These are phyloP conservation scores for Neurospora africana DNA, from an alignment of 495 filamentous ascomycete species.

Conservation along the genomic window DNA sequence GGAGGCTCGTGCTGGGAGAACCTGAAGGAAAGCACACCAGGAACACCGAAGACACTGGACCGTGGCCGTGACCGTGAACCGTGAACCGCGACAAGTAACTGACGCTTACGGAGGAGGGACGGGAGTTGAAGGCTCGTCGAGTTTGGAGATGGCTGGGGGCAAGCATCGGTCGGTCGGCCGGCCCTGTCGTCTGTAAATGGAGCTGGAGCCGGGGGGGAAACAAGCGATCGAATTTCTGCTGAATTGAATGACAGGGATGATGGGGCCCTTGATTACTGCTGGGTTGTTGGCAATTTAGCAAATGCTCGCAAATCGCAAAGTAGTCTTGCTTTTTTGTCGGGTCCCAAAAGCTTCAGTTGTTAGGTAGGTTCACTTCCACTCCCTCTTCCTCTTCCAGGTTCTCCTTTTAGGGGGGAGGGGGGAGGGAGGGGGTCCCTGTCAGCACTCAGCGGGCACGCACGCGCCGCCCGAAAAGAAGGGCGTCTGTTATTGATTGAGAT, in stretches of 20 bases:
- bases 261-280: neutral
- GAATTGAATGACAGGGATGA: constrained; percentile 5
- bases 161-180: constrained; percentile 20
- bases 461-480: neutral
- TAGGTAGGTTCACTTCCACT: neutral
- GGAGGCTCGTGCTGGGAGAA: neutral
- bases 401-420: neutral
- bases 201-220: constrained; percentile 15
- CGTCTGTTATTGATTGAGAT: neutral
- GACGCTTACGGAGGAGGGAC: constrained; percentile 12
- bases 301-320: neutral
- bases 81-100: neutral
- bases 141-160: constrained; percentile 26
- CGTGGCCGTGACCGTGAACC: neutral
- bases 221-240: constrained; percentile 22
- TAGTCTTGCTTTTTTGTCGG: neutral
- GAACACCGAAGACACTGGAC: constrained; percentile 5
- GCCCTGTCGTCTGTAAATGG: constrained; percentile 4
- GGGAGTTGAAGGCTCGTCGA: constrained; percentile 21
- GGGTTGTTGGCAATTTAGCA: neutral
- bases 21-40: neutral
- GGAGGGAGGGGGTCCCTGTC: neutral
- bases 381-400: neutral
- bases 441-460: neutral
- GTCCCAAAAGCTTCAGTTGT: neutral